A percentile compares a stretch with the other conserved stretches of the same genome.
These are phyloP conservation scores for Fusarium sp. DNA, from an alignment of 2,329 filamentous ascomycete genomes.

Conservation along the genomic window DNA sequence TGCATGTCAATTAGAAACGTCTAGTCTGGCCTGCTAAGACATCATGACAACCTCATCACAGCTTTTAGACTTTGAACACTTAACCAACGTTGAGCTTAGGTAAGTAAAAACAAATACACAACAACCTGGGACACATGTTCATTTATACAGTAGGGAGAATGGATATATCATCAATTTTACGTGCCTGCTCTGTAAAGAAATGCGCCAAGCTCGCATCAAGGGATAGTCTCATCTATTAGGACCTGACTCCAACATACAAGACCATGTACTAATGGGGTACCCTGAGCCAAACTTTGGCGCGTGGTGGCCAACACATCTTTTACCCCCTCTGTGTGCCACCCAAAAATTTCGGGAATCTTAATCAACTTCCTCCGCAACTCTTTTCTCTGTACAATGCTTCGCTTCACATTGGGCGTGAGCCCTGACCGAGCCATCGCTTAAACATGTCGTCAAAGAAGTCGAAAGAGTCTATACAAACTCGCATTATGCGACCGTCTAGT, in stretches of 20 bases:
- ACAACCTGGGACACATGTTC: not conserved
- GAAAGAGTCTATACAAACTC: constrained; percentile 42
- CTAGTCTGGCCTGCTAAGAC: no score
- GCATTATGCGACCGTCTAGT: constrained; percentile 68
- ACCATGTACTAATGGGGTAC: constrained; percentile 47
- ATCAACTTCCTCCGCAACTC: constrained; percentile 47
- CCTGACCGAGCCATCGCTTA: constrained; percentile 32
- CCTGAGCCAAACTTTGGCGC: constrained; percentile 46
- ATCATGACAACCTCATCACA: not conserved
- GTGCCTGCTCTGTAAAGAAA: constrained; percentile 51
- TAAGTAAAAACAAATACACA: not conserved
- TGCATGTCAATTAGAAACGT: not conserved
- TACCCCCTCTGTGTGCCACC: constrained; percentile 42
- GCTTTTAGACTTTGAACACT: not conserved
- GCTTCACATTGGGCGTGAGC: constrained; percentile 22
- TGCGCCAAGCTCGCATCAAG: constrained; percentile 39
- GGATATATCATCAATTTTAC: constrained; percentile 54
- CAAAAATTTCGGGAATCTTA: constrained; percentile 52
- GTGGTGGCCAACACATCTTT: constrained; percentile 46
- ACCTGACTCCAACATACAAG: constrained; percentile 49
- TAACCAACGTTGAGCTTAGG: not conserved
- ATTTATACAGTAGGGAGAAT: constrained; percentile 23
- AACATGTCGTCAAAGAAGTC: constrained; percentile 43
- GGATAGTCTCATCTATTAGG: constrained; percentile 52
- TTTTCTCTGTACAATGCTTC: constrained; percentile 41